These are phyloP conservation scores for Tilletia walkeri DNA, from an alignment of 1,284 basidiomycete genomes.

Conservation along the genomic window DNA sequence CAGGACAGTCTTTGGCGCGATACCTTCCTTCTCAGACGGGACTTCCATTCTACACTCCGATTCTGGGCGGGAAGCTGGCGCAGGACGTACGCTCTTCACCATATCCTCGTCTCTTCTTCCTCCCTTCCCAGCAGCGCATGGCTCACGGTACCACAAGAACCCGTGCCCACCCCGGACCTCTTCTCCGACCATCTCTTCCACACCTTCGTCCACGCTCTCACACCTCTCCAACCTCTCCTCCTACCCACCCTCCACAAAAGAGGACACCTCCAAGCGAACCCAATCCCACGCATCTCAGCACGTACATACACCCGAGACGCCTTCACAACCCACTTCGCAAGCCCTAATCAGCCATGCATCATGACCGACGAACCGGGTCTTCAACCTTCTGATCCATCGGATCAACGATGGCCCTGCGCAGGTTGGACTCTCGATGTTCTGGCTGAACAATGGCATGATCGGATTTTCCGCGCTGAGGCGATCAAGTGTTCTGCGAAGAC, in stretches of 20 bases:
- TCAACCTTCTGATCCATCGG: constrained; percentile 23
- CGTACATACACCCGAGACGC: constrained; percentile 24
- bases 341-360: constrained; percentile 38
- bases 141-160: constrained; percentile 24
- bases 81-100: constrained; percentile 33
- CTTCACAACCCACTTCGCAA: constrained; percentile 30
- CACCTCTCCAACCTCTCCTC: constrained; percentile 30
- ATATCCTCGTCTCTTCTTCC: constrained; percentile 14
- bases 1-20: constrained; percentile 44
- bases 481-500: constrained; percentile 30
- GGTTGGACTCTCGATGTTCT: constrained; percentile 41
- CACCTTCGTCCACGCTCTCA: constrained; percentile 40
- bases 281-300: constrained; percentile 35
- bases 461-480: constrained; percentile 49
- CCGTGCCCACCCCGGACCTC: constrained; percentile 34
- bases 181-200: constrained; percentile 48
- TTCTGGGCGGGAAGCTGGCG: constrained; percentile 51
- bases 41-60: constrained; percentile 33
- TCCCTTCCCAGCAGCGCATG: background rate
- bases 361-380: constrained; percentile 30
- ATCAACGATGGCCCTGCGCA: constrained; percentile 39
- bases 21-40: constrained; percentile 25
- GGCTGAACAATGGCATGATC: constrained; percentile 30
- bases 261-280: background rate
- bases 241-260: background rate